Percentiles rank a stretch among this genome's conserved stretches.
Conservation (phyloP, 2,329 filamentous ascomycete species). For the Venturia aucupariae region DNA sequence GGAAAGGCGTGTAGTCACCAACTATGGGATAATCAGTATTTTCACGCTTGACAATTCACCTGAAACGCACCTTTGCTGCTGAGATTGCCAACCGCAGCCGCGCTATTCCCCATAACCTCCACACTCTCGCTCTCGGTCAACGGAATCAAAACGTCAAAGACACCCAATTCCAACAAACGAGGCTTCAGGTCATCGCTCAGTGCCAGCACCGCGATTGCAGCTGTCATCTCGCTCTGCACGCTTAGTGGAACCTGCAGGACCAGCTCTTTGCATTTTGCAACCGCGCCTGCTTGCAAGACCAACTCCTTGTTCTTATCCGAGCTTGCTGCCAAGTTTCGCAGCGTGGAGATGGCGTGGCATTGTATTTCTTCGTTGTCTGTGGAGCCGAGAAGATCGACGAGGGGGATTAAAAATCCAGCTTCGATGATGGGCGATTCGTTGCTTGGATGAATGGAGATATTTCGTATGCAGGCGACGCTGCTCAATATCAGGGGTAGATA, state of each 20-base stretch:
- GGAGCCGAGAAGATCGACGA: constrained; percentile 87
- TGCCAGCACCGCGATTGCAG: constrained; percentile 93
- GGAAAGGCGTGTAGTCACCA: constrained; percentile 92
- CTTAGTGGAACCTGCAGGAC: constrained; percentile 87
- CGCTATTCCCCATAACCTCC: constrained; percentile 96
- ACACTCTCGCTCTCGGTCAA: constrained; percentile 92
- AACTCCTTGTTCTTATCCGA: constrained; percentile 96
- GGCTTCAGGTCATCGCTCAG: constrained; percentile 93
- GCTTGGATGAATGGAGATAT: constrained; percentile 95
- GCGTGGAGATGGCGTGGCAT: constrained; percentile 94
- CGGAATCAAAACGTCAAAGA: constrained; percentile 93
- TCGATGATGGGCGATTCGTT: constrained; percentile 99
- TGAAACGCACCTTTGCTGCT: constrained; percentile 76
- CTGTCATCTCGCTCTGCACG: constrained; percentile 98
- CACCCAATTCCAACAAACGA: constrained; percentile 79
- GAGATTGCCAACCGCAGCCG: constrained; percentile 86
- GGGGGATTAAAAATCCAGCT: constrained; percentile 84
- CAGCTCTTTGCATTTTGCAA: constrained; percentile 97
- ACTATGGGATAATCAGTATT: constrained; percentile 46
- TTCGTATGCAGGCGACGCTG: constrained; percentile 94
- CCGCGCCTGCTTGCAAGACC: constrained; percentile 91
- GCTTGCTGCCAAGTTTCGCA: constrained; percentile 90
- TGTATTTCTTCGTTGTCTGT: constrained; percentile 99
- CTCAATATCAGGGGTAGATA: constrained; percentile 94
- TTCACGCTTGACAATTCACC: neutral